phyloP scores from a whole-genome alignment of 495 filamentous ascomycete genomes.

The Xylaria curta region DNA sequence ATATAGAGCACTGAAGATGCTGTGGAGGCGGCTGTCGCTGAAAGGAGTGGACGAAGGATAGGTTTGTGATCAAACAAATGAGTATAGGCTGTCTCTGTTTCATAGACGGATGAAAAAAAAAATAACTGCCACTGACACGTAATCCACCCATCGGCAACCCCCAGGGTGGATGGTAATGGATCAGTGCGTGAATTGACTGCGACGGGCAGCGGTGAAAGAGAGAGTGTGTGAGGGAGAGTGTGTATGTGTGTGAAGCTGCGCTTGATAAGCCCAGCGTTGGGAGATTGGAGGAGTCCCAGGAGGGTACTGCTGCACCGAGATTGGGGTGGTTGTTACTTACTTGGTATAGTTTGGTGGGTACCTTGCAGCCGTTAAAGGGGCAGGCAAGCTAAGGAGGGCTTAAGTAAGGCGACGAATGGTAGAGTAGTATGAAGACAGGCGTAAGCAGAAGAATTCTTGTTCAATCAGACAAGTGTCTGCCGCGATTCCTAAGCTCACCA shows the following conservation, averaged over 20 bases:
- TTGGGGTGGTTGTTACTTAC: too few relatives aligned
- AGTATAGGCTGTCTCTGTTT: constrained; percentile 40
- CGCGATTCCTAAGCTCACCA: too few relatives aligned
- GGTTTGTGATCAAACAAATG: constrained; percentile 36
- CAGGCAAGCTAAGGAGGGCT: too few relatives aligned
- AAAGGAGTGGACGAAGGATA: constrained; percentile 37
- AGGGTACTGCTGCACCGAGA: too few relatives aligned
- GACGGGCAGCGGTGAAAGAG: constrained; percentile 26
- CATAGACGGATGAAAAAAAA: constrained; percentile 37
- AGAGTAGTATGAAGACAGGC: too few relatives aligned
- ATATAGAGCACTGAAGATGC: constrained; percentile 34
- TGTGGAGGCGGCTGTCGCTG: constrained; percentile 33
- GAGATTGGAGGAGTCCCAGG: constrained; percentile 31
- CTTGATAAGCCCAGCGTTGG: constrained; percentile 32
- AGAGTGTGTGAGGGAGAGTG: neutral
- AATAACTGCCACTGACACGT: constrained; percentile 24
- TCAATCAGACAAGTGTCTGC: too few relatives aligned
- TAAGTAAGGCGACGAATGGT: too few relatives aligned
- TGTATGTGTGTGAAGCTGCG: constrained; percentile 6
- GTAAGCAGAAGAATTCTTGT: too few relatives aligned
- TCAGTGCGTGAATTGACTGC: constrained; percentile 36
- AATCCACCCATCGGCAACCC: constrained; percentile 31
- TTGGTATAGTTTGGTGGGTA: neutral
- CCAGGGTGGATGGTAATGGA: constrained; percentile 37
- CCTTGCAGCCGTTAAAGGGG: neutral